A percentile compares a stretch with the other conserved stretches of the same genome.
phyloP scores from a whole-genome alignment of 1,139 yeast genomes.

The Hyphopichia buzzinii region DNA sequence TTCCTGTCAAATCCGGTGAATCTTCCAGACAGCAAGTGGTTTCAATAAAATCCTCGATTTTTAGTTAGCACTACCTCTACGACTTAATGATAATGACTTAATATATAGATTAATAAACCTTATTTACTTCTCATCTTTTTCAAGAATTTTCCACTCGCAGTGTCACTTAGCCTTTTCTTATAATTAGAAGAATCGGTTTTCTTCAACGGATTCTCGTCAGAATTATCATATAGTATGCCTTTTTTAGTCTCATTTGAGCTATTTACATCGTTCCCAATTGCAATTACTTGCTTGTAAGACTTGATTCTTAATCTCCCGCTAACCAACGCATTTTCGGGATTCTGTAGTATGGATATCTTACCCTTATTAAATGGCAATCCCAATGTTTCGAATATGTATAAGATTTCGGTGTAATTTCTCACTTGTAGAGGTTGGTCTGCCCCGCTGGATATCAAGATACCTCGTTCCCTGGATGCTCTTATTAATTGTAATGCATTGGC shows the following conservation, averaged over 20 bases:
- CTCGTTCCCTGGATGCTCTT: conserved; percentile 81
- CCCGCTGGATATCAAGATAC: conserved; percentile 78
- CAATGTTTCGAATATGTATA: conserved; percentile 62
- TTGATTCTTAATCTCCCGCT: conserved; percentile 70
- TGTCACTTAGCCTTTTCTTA: conserved; percentile 25
- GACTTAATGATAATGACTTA: background rate
- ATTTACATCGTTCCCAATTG: conserved; percentile 36
- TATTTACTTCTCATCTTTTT: conserved; percentile 19
- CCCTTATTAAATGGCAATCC: conserved; percentile 69
- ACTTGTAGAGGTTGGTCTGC: conserved; percentile 57
- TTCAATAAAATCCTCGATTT: conserved; percentile 31
- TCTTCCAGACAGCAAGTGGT: conserved; percentile 13
- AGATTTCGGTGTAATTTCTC: conserved; percentile 67
- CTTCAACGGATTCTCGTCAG: conserved; percentile 23
- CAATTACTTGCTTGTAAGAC: conserved; percentile 67
- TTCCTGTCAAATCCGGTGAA: no score
- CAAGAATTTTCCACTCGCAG: conserved; percentile 26
- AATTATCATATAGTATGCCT: conserved; percentile 16
- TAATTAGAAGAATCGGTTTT: conserved; percentile 21
- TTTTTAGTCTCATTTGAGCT: conserved; percentile 9
- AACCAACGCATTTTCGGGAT: conserved; percentile 61
- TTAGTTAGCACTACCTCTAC: conserved; percentile 14
- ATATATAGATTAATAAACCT: background rate
- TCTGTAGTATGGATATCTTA: conserved; percentile 55
- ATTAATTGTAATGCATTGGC: conserved; percentile 71